A percentile compares a stretch with the other conserved stretches of the same genome.
Evolutionary conservation across 2,329 filamentous ascomycete species (phyloP).

Genomic region (Alternaria alternata): DNA sequence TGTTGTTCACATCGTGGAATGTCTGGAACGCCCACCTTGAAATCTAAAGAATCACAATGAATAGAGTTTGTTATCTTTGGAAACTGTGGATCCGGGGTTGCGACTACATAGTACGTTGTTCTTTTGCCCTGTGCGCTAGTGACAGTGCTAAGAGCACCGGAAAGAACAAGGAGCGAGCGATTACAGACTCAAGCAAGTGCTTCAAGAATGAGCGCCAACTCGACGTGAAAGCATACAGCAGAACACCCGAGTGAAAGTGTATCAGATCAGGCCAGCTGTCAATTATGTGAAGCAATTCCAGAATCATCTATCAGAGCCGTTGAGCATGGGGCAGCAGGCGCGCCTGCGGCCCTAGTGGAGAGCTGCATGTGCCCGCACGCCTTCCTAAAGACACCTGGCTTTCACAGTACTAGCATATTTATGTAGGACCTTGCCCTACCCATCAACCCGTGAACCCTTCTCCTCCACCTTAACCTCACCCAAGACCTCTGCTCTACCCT

Average conservation of each 20-base stretch:
- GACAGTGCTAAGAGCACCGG: background rate
- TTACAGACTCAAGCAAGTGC: background rate
- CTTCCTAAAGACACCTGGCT: conserved; percentile 9
- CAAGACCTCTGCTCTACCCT: conserved; percentile 39
- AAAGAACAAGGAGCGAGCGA: conserved; percentile 2
- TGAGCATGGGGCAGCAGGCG: conserved; percentile 14
- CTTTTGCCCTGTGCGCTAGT: background rate
- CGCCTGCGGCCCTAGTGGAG: conserved; percentile 14
- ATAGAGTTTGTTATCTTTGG: background rate
- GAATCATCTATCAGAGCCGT: conserved; percentile 29
- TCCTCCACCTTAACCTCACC: conserved; percentile 26
- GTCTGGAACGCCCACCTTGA: background rate
- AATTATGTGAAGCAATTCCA: conserved; percentile 26
- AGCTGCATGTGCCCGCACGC: conserved; percentile 20
- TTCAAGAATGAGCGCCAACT: background rate
- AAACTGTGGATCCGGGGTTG: background rate
- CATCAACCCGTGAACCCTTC: conserved; percentile 22
- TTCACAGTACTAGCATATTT: background rate
- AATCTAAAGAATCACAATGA: too few relatives aligned
- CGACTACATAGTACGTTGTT: conserved; percentile 1
- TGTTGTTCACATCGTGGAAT: background rate
- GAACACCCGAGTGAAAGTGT: background rate
- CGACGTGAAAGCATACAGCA: background rate
- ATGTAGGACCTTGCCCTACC: conserved; percentile 29
- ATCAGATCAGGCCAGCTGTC: conserved; percentile 33